Conservation (phyloP, 1,284 basidiomycete species). For the Ustilago hordei region DNA sequence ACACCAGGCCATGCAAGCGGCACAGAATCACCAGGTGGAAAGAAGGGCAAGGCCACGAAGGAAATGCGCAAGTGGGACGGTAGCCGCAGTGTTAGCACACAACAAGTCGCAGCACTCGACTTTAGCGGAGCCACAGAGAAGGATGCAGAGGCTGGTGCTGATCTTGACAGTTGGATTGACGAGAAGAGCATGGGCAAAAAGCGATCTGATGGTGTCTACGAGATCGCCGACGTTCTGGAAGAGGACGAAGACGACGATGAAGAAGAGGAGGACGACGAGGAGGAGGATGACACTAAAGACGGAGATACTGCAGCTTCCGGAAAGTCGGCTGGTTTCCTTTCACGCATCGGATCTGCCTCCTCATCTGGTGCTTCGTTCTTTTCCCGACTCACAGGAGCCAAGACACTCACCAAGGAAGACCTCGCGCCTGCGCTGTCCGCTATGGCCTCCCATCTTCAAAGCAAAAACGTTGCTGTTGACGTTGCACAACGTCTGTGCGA, state of each 20-base stretch:
- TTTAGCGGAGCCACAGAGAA: conserved; percentile 77
- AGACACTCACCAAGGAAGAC: conserved; percentile 84
- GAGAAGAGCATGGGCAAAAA: conserved; percentile 82
- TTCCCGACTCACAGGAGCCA: conserved; percentile 77
- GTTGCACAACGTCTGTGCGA: conserved; percentile 95
- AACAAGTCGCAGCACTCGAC: conserved; percentile 89
- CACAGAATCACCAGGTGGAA: conserved; percentile 50
- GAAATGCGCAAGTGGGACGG: conserved; percentile 92
- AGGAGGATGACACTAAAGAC: conserved; percentile 73
- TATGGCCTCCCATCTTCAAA: conserved; percentile 98
- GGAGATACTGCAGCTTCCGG: conserved; percentile 24
- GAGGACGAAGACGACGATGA: conserved; percentile 43
- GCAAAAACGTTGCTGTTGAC: conserved; percentile 97
- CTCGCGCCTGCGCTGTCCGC: conserved; percentile 87
- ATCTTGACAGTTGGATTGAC: conserved; percentile 72
- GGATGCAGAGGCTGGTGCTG: conserved; percentile 66
- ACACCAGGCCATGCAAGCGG: conserved; percentile 56
- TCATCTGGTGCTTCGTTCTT: conserved; percentile 53
- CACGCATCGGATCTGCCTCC: conserved; percentile 71
- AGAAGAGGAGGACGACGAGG: conserved; percentile 73
- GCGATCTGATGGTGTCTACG: conserved; percentile 86
- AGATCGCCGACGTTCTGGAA: conserved; percentile 84
- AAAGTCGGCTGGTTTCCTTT: conserved; percentile 73
- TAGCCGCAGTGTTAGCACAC: conserved; percentile 77
- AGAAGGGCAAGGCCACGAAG: conserved; percentile 78